Evolutionary conservation across 2,329 filamentous ascomycete genomes (phyloP).

Genomic region (Emmonsia crescens): DNA sequence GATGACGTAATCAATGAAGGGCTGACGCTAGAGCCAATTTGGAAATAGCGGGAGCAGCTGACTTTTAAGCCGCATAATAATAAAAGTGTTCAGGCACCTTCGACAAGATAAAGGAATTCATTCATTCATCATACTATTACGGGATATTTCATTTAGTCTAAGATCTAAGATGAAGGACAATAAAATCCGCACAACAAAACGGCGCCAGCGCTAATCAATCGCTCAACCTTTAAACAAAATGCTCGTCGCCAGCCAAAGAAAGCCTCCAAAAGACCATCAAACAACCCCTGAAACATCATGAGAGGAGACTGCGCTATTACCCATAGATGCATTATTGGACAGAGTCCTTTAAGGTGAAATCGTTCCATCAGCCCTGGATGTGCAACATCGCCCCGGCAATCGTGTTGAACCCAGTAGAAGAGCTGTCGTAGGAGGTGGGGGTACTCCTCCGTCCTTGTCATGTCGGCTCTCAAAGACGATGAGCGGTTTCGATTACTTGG

Average conservation of each 20-base stretch:
- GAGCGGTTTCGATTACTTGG: slow-evolving; percentile 26
- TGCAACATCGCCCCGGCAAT: background rate
- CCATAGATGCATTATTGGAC: background rate
- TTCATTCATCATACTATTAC: background rate
- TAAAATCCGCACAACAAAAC: background rate
- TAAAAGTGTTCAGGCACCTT: no score
- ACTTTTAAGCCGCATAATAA: no score
- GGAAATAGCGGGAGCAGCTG: background rate
- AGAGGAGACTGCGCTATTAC: background rate
- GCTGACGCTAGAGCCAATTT: background rate
- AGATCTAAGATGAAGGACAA: background rate
- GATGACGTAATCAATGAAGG: background rate
- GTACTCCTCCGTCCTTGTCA: slow-evolving; percentile 1
- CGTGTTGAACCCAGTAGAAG: background rate
- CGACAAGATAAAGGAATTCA: no score
- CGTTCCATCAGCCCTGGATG: background rate
- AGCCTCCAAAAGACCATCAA: background rate
- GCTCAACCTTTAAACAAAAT: background rate
- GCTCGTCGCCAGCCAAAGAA: background rate
- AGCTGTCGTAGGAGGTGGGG: background rate
- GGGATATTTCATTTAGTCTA: background rate
- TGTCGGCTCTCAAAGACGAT: slow-evolving; percentile 1
- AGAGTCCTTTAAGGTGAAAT: background rate
- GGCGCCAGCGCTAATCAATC: background rate
- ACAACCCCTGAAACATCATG: background rate